Percentiles rank a stretch among this genome's conserved stretches.
phyloP scores from a whole-genome alignment of 495 filamentous ascomycete species.

The Baudoinia panamericana region DNA sequence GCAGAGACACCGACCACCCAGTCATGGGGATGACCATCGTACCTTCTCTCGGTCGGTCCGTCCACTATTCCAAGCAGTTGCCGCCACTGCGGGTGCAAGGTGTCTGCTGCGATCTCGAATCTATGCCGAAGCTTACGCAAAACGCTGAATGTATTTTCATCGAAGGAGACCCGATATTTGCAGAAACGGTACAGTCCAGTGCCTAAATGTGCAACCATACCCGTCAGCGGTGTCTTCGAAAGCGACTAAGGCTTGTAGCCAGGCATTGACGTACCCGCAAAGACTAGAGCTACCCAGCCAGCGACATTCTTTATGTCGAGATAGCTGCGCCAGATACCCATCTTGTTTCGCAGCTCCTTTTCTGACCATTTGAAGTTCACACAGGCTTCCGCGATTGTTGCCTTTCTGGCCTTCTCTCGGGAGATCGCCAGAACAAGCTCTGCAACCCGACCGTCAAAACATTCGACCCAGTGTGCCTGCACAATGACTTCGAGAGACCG shows the following conservation, averaged over 20 bases:
- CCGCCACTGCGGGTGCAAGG: conserved; percentile 28
- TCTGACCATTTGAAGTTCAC: conserved; percentile 23
- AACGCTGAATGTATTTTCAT: conserved; percentile 21
- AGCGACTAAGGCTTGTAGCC: too few species aligned
- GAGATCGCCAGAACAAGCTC: conserved; percentile 7
- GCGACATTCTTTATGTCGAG: conserved; percentile 25
- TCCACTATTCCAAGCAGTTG: conserved; percentile 20
- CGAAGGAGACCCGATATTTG: conserved; percentile 28
- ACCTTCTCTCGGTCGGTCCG: conserved; percentile 13
- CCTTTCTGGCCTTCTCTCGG: conserved; percentile 12
- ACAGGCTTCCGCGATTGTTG: conserved; percentile 19
- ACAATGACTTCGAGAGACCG: conserved; percentile 22
- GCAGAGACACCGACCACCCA: conserved; percentile 20
- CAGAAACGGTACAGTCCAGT: conserved; percentile 29
- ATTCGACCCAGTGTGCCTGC: conserved; percentile 21
- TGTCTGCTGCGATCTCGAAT: conserved; percentile 29
- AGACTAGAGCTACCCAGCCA: conserved; percentile 28
- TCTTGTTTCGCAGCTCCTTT: conserved; percentile 30
- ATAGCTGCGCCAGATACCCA: conserved; percentile 29
- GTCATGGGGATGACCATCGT: conserved; percentile 25
- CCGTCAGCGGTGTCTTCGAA: too few species aligned
- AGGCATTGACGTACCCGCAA: too few species aligned
- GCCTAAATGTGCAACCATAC: too few species aligned
- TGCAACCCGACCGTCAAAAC: conserved; percentile 21
- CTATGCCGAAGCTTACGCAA: conserved; percentile 20